Evolutionary conservation across 2,329 filamentous ascomycete genomes (phyloP).

Genomic region (Sordariomycetes sp.): DNA sequence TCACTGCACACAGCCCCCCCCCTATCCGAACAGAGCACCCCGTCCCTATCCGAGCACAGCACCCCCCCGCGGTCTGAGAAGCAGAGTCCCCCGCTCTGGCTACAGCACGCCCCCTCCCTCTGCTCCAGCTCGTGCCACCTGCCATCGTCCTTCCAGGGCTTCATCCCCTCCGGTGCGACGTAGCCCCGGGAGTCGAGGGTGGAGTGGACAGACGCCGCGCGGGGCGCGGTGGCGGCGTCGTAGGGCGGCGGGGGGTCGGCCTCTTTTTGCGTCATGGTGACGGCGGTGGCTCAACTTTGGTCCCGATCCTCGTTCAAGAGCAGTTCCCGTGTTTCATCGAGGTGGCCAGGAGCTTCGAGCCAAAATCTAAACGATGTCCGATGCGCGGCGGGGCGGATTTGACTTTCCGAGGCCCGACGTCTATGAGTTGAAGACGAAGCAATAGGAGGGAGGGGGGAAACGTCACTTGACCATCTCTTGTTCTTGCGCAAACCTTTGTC

Average conservation of each 20-base stretch:
- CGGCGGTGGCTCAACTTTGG: background rate
- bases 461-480: too few species aligned
- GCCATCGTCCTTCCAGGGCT: background rate
- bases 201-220: background rate
- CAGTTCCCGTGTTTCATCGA: background rate
- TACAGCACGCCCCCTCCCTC: background rate
- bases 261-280: background rate
- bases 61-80: constrained; percentile 2
- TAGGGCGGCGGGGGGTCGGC: background rate
- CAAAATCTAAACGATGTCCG: too few species aligned
- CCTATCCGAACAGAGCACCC: background rate
- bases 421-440: too few species aligned
- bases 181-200: background rate
- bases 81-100: background rate
- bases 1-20: background rate
- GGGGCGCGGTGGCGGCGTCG: background rate
- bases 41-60: constrained; percentile 1
- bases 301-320: background rate
- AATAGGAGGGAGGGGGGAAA: too few species aligned
- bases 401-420: too few species aligned
- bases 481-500: too few species aligned
- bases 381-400: too few species aligned
- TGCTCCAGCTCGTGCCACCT: constrained; percentile 1
- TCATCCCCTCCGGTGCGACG: background rate
- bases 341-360: background rate